These are phyloP conservation scores for Rhodosporidiobolus odoratus DNA, from an alignment of 768 basidiomycete genomes.

Conservation along the genomic window DNA sequence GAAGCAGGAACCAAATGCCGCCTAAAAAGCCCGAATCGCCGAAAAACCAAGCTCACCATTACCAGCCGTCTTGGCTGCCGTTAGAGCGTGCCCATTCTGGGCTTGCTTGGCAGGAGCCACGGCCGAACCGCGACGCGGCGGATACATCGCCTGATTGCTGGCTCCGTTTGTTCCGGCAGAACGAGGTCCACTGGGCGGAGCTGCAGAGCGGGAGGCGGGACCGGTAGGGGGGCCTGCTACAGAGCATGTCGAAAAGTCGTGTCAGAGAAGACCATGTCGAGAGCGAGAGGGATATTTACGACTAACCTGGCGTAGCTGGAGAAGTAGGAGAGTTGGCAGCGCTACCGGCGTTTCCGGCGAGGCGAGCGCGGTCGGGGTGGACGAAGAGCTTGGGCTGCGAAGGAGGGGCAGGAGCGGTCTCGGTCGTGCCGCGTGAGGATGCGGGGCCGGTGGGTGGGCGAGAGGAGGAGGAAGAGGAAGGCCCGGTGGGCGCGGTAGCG, in stretches of 20 bases:
- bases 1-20: too few species aligned
- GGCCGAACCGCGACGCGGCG: not conserved
- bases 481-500: not conserved
- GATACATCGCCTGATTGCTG: conserved; percentile 8
- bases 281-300: too few species aligned
- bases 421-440: too few species aligned
- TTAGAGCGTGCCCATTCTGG: not conserved
- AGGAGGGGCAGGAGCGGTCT: not conserved
- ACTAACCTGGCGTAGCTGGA: not conserved
- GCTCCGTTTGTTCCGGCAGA: not conserved
- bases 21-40: too few species aligned
- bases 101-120: not conserved
- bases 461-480: not conserved
- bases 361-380: conserved; percentile 11
- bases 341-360: not conserved
- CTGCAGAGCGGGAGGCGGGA: not conserved
- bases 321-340: not conserved
- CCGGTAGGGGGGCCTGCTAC: not conserved
- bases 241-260: too few species aligned
- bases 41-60: too few species aligned
- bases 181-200: not conserved
- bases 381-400: not conserved
- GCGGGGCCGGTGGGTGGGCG: not conserved
- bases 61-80: too few species aligned
- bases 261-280: too few species aligned